phyloP scores from a whole-genome alignment of 148 eudicot species.

The Diospyros kaki region DNA sequence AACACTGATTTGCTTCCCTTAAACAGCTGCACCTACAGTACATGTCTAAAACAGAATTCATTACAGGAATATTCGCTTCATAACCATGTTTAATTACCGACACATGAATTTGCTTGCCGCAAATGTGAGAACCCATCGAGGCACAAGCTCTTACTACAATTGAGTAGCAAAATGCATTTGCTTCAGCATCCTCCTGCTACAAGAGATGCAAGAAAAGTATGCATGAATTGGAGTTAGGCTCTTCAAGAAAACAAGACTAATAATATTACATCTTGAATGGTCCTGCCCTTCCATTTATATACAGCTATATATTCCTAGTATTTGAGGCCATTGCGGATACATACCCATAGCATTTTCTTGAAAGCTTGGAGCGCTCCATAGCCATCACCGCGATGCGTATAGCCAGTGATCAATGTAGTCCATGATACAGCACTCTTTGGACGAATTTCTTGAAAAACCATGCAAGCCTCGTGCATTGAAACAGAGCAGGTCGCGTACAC shows the following conservation, averaged over 20 bases:
- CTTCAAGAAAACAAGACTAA: background rate
- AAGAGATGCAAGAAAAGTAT: slow-evolving; percentile 24
- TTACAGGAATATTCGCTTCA: slow-evolving; percentile 61
- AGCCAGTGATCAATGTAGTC: slow-evolving; percentile 82
- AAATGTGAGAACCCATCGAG: slow-evolving; percentile 32
- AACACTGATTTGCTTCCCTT: slow-evolving; percentile 66
- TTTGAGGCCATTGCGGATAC: slow-evolving; percentile 16
- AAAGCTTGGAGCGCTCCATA: slow-evolving; percentile 58
- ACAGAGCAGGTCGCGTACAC: slow-evolving; percentile 66
- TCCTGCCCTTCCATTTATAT: background rate
- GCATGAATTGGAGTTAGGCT: slow-evolving; percentile 6
- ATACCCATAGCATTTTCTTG: slow-evolving; percentile 60
- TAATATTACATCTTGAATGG: background rate
- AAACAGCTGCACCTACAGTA: slow-evolving; percentile 57
- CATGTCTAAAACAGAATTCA: slow-evolving; percentile 94
- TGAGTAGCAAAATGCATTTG: slow-evolving; percentile 59
- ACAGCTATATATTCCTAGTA: background rate
- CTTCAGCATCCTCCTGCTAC: slow-evolving; percentile 71
- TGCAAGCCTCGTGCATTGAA: slow-evolving; percentile 53
- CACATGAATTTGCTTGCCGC: slow-evolving; percentile 77
- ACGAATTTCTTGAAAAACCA: slow-evolving; percentile 46
- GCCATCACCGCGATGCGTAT: slow-evolving; percentile 77
- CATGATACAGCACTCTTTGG: slow-evolving; percentile 63
- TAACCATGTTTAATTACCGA: slow-evolving; percentile 60
- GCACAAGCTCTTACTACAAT: slow-evolving; percentile 84